Evolutionary conservation across 208 protist genomes (phyloP).

Genomic region (Trypanosoma conorhini): DNA sequence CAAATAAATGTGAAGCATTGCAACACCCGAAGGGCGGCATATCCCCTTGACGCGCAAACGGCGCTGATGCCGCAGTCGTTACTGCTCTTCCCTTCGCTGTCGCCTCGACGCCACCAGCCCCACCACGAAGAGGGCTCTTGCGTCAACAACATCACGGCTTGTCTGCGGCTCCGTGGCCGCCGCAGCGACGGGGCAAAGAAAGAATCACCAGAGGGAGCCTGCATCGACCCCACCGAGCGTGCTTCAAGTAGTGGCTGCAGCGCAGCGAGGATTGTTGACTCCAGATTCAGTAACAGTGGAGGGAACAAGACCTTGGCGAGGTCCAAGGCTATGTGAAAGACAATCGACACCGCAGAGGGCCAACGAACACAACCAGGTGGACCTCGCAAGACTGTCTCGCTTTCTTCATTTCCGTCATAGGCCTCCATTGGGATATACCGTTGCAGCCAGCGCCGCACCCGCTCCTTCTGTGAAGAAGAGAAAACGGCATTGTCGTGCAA

Average conservation of each 20-base stretch:
- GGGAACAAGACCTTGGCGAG: constrained; percentile 25
- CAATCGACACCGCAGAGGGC: constrained; percentile 21
- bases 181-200: neutral
- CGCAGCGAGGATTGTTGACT: constrained; percentile 26
- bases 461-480: constrained; percentile 15
- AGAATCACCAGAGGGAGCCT: neutral
- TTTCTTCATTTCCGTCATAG: constrained; percentile 3
- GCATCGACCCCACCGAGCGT: neutral
- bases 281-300: constrained; percentile 13
- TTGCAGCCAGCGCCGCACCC: constrained; percentile 17
- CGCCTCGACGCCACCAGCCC: constrained; percentile 18
- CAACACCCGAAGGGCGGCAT: constrained; percentile 20
- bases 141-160: constrained; percentile 21
- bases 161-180: constrained; percentile 2
- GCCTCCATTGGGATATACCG: constrained; percentile 21
- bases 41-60: constrained; percentile 21
- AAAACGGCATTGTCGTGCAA: constrained; percentile 15
- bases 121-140: constrained; percentile 18
- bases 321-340: constrained; percentile 25
- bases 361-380: neutral
- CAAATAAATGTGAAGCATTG: constrained; percentile 17
- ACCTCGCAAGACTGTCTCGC: neutral
- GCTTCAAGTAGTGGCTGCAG: constrained; percentile 29
- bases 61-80: constrained; percentile 3
- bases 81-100: constrained; percentile 2